phyloP scores from a whole-genome alignment of 2,329 filamentous ascomycete species.

The Hyphodiscus sp. region DNA sequence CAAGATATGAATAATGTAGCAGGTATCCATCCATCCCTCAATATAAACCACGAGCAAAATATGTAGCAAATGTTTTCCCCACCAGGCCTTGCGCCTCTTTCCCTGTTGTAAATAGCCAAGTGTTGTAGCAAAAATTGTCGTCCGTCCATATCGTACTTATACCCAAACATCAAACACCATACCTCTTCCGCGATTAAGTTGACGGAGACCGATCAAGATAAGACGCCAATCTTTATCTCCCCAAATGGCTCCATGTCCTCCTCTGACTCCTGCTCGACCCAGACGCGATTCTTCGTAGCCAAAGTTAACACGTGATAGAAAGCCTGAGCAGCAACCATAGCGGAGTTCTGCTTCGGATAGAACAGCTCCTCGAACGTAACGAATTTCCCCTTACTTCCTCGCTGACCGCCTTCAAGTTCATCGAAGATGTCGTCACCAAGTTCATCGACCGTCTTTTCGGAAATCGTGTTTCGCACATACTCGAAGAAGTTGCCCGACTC shows the following conservation, averaged over 20 bases:
- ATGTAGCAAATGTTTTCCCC: neutral
- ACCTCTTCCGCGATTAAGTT: neutral
- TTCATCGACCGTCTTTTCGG: constrained; percentile 27
- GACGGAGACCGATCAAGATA: neutral
- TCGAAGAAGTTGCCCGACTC: constrained; percentile 58
- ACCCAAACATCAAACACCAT: neutral
- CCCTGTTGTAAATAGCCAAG: neutral
- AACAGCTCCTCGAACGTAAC: constrained; percentile 67
- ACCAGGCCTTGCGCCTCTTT: neutral
- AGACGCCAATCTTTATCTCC: constrained; percentile 24
- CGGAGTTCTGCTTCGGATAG: constrained; percentile 43
- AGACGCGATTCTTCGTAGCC: constrained; percentile 57
- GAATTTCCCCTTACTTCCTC: constrained; percentile 28
- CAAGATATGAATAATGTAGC: neutral
- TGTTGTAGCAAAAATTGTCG: neutral
- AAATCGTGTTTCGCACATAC: constrained; percentile 46
- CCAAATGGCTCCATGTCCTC: constrained; percentile 15
- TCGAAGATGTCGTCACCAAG: constrained; percentile 6
- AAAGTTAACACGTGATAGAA: constrained; percentile 69
- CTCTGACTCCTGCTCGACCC: constrained; percentile 48
- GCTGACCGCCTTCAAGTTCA: constrained; percentile 6
- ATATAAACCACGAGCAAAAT: neutral
- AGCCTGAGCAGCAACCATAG: constrained; percentile 63
- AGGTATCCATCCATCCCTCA: neutral
- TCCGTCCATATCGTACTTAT: neutral